These are phyloP conservation scores for Boletus sp. DNA, from an alignment of 768 basidiomycete genomes.

Conservation along the genomic window DNA sequence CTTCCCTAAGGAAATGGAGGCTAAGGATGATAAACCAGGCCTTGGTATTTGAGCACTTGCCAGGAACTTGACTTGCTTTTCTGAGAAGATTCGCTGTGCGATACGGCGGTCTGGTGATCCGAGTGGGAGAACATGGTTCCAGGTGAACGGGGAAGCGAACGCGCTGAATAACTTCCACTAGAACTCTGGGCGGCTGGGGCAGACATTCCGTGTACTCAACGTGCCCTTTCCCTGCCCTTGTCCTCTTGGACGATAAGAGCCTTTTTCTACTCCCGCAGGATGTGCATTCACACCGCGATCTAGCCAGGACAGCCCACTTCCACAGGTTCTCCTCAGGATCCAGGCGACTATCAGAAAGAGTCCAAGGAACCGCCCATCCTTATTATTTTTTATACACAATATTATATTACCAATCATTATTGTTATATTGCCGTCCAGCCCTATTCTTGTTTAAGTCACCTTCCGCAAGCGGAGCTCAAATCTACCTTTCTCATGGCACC, in stretches of 20 bases:
- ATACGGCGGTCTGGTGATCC: constrained; percentile 31
- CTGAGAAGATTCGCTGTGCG: constrained; percentile 26
- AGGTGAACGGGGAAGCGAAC: constrained; percentile 22
- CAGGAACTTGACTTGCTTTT: constrained; percentile 27
- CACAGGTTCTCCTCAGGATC: constrained; percentile 6
- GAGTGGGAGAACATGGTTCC: constrained; percentile 29
- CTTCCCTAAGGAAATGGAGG: constrained; percentile 27
- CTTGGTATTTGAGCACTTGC: constrained; percentile 25
- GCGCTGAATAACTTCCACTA: constrained; percentile 9
- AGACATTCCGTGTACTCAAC: constrained; percentile 16
- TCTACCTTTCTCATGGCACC: constrained; percentile 18
- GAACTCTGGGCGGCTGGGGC: constrained; percentile 5
- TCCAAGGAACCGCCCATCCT: constrained; percentile 8
- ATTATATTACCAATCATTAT: constrained; percentile 16
- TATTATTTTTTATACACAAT: constrained; percentile 14
- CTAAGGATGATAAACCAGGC: constrained; percentile 17
- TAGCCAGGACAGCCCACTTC: neutral
- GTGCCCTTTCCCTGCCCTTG: constrained; percentile 6
- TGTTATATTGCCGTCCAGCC: neutral
- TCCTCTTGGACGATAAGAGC: neutral
- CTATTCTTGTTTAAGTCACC: constrained; percentile 9
- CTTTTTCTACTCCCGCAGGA: constrained; percentile 1
- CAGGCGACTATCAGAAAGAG: constrained; percentile 9
- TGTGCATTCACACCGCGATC: constrained; percentile 17
- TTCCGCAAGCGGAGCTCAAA: constrained; percentile 30